Evolutionary conservation across 257 asterid species (phyloP).

Genomic region (Thymus quinquecostatus): DNA sequence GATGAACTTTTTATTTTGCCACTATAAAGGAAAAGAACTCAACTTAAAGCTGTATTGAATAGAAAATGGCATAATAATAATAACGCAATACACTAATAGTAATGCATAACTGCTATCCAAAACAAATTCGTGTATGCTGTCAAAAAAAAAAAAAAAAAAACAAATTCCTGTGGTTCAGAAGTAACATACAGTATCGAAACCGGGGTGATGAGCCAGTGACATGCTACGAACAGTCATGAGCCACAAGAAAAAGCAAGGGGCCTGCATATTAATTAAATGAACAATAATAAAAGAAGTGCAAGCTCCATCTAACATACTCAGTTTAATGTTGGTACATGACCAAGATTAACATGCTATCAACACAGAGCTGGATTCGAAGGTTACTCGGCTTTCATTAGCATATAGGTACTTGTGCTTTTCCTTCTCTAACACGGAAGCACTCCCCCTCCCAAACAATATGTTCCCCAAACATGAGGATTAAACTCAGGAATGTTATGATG

Average conservation of each 20-base stretch:
- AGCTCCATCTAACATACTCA: constrained; percentile 11
- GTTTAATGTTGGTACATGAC: not conserved
- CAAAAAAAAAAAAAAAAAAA: not conserved
- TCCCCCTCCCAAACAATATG: not conserved
- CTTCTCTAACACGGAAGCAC: not conserved
- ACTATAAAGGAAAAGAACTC: not conserved
- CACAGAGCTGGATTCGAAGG: not conserved
- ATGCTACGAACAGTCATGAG: constrained; percentile 71
- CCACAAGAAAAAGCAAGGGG: constrained; percentile 80
- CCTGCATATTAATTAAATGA: constrained; percentile 47
- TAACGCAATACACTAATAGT: not conserved
- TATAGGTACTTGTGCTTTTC: not conserved
- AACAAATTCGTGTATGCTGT: not conserved
- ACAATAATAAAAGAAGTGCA: constrained; percentile 16
- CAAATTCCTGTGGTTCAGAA: constrained; percentile 14
- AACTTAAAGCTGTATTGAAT: too few relatives aligned
- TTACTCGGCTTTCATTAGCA: not conserved
- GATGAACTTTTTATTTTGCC: constrained; percentile 26
- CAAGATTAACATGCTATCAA: not conserved
- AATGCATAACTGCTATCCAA: constrained; percentile 4
- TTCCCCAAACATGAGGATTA: not conserved
- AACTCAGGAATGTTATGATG: constrained; percentile 3
- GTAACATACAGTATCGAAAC: constrained; percentile 84
- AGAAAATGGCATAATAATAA: not conserved
- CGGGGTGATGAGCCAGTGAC: constrained; percentile 89